Evolutionary conservation across 2,329 filamentous ascomycete species (phyloP), one percentile per base, ranked within the genome.

Genomic region (Laburnicola sp.): DNA sequence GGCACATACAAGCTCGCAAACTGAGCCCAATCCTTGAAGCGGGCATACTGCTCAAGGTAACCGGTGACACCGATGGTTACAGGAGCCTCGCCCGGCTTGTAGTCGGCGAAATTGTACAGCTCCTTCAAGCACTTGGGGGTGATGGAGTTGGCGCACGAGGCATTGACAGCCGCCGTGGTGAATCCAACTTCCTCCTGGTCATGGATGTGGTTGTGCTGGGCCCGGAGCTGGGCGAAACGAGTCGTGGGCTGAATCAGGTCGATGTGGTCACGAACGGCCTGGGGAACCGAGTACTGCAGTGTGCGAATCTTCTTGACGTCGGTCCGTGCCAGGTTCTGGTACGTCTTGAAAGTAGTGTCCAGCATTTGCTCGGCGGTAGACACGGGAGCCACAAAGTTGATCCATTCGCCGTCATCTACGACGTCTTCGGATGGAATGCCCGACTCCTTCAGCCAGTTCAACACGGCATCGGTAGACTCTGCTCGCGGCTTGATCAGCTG

Each of bases 171-270:
- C 2, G 57, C n/a, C 21, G 46, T 35, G 4, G 49, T 44, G 31
- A 48, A 45, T 36, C 51, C 48, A 30, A 63, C 54, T n/a, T 55
- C 54, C 7, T 50, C 39, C 9, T 64, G 56, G 26, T 64, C 62
- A 32, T 50, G 54, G 34, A 54, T 57, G 4, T 58, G 59, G 45
- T 58, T 45, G 52, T 61, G 52, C 31, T 56, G 54, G 7, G 62
- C 55, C 10, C 57, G 64, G 32, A 62, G n/a, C 45, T 71, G 73
- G 50, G 77, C 78, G 56, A 82, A 81, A 48, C 75, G 77, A 31
- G 75, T 80, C 0, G 80, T 82, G 0, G 80, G 80, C 23, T 80
- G 77, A 38, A 83, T 75, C 11, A 80, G 65, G 47, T 80, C 74
- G 58, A 80, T 74, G 54, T 75, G 60, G 2, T 58, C 45, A 22